phyloP scores from a whole-genome alignment of 108 stramenopile species.

The Cylindrotheca closterium region DNA sequence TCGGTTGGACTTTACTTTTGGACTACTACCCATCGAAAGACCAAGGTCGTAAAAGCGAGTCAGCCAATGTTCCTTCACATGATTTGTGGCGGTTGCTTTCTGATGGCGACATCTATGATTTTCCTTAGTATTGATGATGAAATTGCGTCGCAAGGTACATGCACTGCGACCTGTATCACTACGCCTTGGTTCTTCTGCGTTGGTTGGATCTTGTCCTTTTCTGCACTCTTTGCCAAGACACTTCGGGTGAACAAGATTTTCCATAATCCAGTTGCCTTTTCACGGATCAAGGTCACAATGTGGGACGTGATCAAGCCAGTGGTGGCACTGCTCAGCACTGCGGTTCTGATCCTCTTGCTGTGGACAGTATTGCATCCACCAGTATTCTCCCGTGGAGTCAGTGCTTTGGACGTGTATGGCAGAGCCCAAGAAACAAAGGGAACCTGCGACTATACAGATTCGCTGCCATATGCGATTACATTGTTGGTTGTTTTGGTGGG shows the following conservation, averaged over 20 bases:
- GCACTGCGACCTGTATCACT: slow-evolving; percentile 15
- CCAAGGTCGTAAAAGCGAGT: slow-evolving; percentile 32
- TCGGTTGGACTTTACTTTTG: slow-evolving; percentile 28
- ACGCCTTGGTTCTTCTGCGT: slow-evolving; percentile 31
- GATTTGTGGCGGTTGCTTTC: slow-evolving; percentile 27
- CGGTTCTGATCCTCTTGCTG: slow-evolving; percentile 2
- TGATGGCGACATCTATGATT: slow-evolving; percentile 30
- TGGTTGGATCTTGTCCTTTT: slow-evolving; percentile 43
- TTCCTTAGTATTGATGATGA: slow-evolving; percentile 27
- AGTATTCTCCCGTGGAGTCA: not conserved
- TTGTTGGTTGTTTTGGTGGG: slow-evolving; percentile 24
- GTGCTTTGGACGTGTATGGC: slow-evolving; percentile 21
- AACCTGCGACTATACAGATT: slow-evolving; percentile 30
- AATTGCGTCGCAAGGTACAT: not conserved
- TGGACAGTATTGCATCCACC: slow-evolving; percentile 5
- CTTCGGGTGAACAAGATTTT: slow-evolving; percentile 53
- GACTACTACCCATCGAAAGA: slow-evolving; percentile 19
- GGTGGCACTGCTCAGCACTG: slow-evolving; percentile 16
- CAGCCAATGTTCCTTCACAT: slow-evolving; percentile 44
- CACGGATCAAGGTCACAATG: slow-evolving; percentile 44
- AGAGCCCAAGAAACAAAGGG: slow-evolving; percentile 7
- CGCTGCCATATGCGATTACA: slow-evolving; percentile 21
- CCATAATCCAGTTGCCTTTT: slow-evolving; percentile 15
- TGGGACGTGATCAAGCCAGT: slow-evolving; percentile 51
- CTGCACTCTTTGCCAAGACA: slow-evolving; percentile 51